These are phyloP conservation scores for Populus pruinosa DNA, from an alignment of 345 rosid genomes.

Conservation along the genomic window DNA sequence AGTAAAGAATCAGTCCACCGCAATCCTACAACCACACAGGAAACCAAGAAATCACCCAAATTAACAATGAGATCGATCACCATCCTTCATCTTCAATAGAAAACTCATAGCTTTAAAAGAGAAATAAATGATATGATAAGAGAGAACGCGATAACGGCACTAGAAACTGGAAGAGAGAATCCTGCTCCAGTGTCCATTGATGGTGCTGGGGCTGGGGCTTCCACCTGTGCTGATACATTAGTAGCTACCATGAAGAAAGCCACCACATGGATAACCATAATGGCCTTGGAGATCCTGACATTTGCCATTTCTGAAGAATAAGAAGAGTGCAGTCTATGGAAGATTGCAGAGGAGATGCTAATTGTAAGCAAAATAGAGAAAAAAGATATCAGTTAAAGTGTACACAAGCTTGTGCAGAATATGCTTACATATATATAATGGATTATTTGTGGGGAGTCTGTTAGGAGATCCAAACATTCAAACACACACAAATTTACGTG, in stretches of 20 bases:
- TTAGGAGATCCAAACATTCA: too few species aligned
- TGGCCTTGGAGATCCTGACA: neutral
- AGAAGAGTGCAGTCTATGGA: neutral
- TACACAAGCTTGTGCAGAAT: too few species aligned
- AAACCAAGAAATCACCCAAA: neutral
- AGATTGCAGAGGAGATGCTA: neutral
- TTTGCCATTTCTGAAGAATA: conserved; percentile 3
- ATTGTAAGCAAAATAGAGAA: too few species aligned
- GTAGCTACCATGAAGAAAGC: neutral
- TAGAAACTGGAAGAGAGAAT: conserved; percentile 12
- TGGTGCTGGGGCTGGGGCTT: conserved; percentile 8
- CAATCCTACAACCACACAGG: neutral
- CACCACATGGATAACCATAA: neutral
- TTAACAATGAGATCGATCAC: neutral
- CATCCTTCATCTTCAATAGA: neutral
- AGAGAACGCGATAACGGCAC: conserved; percentile 8
- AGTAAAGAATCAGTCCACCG: neutral
- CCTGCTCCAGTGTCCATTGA: conserved; percentile 13
- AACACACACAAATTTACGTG: too few species aligned
- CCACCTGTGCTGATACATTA: neutral
- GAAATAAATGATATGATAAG: conserved; percentile 12
- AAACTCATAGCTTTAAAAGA: neutral
- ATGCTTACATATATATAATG: too few species aligned
- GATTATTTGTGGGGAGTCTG: too few species aligned
- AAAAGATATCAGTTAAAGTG: too few species aligned